Evolutionary conservation across 257 asterid genomes (phyloP), one percentile per base, ranked within the genome.

Genomic region (Scutellaria baicalensis): DNA sequence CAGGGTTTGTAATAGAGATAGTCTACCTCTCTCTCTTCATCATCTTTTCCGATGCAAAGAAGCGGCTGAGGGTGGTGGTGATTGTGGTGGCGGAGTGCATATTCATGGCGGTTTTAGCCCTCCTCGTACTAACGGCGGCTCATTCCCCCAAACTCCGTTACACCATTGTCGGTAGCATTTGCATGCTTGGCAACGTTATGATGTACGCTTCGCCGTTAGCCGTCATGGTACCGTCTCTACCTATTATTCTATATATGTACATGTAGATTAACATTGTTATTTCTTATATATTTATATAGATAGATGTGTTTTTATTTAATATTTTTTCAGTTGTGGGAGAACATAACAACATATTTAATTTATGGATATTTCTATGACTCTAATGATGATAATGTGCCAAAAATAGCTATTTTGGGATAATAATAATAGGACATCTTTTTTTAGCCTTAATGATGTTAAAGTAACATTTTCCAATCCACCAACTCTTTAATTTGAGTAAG

Each of bases 191-290:
- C 6, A 92, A 90, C 36, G 82, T 86, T 35, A 27, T 85, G 76
- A 92, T 92, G 98, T 92, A 92, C 39, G 98, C 96, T 4, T 57
- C 98, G 0, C 98, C 98, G 0, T 68, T 92, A 0, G 36, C 98
- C 44, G 75, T 90, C 67, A 92, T 92, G 98, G 98, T 92, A 42
- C 55, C 63, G 59, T 0, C 39, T 1, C 10, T 59, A 1, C 0
- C n/a, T 58, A 2, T 14, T n/a, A 12, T 6, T 13, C 6, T 49
- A n/a, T 49, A 5, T 14, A 17, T 16, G 1, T 50, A 12, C 11
- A 50, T 47, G 18, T 50, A 0, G 3, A 18, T 36, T 17, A 5
- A 64, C 23, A 6, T 44, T 40, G 4, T 3, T 27, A 27, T 27
- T 27, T 27, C 33, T 27, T 27, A 2, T 27, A 27, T 27, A 27